These are phyloP conservation scores for Pythium dissotocum DNA, from an alignment of 352 stramenopile genomes.

Conservation along the genomic window DNA sequence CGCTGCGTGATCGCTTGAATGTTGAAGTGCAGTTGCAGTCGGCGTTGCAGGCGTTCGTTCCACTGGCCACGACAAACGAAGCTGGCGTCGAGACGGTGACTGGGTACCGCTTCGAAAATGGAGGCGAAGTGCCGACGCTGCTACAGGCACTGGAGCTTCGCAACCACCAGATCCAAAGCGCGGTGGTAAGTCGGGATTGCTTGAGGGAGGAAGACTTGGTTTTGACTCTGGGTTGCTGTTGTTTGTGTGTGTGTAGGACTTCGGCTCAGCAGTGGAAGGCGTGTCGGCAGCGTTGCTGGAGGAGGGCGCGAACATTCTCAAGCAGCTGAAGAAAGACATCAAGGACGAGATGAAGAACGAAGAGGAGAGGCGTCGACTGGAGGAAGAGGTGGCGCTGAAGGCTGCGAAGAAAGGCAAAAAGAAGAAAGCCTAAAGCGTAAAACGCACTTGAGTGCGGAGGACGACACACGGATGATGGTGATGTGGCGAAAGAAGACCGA, in stretches of 20 bases:
- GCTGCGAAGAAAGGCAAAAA: conserved; percentile 82
- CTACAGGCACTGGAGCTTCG: conserved; percentile 67
- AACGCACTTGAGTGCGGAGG: background rate
- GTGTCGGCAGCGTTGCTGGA: conserved; percentile 62
- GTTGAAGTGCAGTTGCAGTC: conserved; percentile 70
- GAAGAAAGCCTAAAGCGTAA: conserved; percentile 51
- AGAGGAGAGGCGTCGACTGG: conserved; percentile 67
- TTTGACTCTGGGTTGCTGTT: background rate
- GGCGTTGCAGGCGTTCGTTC: conserved; percentile 51
- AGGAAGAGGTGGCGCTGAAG: conserved; percentile 74
- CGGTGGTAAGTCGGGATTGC: conserved; percentile 32
- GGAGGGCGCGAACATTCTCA: conserved; percentile 52
- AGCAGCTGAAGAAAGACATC: conserved; percentile 84
- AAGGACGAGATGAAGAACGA: conserved; percentile 76
- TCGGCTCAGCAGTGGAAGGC: conserved; percentile 40
- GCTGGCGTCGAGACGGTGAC: conserved; percentile 28
- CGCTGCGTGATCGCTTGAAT: conserved; percentile 57
- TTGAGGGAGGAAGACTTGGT: background rate
- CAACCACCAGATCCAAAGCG: conserved; percentile 50
- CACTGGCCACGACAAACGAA: conserved; percentile 25
- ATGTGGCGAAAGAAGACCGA: conserved; percentile 24
- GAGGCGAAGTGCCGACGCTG: conserved; percentile 46
- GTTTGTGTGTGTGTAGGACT: conserved; percentile 34
- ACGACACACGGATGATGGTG: background rate
- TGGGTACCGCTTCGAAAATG: conserved; percentile 57